phyloP scores from a whole-genome alignment of 2,329 filamentous ascomycete species.

The Whalleya microplaca region DNA sequence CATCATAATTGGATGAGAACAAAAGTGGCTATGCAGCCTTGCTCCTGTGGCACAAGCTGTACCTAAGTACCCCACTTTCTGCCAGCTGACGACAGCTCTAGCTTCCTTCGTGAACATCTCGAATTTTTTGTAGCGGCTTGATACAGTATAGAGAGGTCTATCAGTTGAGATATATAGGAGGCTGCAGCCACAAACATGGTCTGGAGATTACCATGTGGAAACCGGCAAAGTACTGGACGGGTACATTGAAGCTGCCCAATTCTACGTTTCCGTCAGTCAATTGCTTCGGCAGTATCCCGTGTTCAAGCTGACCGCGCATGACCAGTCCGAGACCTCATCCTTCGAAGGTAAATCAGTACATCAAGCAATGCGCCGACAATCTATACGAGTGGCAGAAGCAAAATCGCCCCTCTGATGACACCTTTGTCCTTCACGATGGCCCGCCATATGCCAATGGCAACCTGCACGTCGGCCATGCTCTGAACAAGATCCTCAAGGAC shows the following conservation, averaged over 20 bases:
- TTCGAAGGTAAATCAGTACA: conserved; percentile 58
- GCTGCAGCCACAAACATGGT: conserved; percentile 23
- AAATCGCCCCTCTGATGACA: conserved; percentile 54
- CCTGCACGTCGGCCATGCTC: conserved; percentile 88
- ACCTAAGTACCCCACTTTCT: background rate
- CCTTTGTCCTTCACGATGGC: conserved; percentile 90
- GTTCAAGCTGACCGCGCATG: conserved; percentile 23
- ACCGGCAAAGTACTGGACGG: conserved; percentile 72
- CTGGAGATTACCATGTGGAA: conserved; percentile 41
- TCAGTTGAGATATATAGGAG: background rate
- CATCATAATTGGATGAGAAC: background rate
- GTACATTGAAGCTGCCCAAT: conserved; percentile 75
- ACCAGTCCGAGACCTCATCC: conserved; percentile 56
- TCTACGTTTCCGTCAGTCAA: conserved; percentile 69
- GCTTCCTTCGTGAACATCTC: background rate
- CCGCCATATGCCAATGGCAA: conserved; percentile 95
- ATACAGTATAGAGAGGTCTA: background rate
- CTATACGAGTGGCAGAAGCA: conserved; percentile 85
- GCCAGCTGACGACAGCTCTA: background rate
- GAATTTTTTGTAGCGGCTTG: conserved; percentile 9
- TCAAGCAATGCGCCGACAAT: conserved; percentile 80
- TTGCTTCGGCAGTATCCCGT: conserved; percentile 1
- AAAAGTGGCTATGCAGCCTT: background rate
- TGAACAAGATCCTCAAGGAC: conserved; percentile 98
- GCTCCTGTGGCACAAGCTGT: background rate